Conservation (phyloP, 2,329 filamentous ascomycete genomes). For the Aureobasidium pullulans region DNA sequence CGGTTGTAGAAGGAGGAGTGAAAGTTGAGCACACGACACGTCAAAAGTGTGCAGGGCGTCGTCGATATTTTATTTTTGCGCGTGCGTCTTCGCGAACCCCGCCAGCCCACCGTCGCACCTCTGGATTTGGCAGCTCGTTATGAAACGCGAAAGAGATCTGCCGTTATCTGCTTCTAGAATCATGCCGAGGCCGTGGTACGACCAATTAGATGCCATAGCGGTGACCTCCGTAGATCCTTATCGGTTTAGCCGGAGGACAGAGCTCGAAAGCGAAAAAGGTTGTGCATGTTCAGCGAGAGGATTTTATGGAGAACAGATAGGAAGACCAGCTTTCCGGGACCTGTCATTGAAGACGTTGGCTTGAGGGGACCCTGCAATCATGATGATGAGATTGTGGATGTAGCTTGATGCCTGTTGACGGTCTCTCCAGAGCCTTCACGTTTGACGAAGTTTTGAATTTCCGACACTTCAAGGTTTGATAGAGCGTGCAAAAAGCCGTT, state of each 20-base stretch:
- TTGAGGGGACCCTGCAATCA: not conserved
- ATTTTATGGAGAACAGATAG: not conserved
- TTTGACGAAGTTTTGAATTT: not conserved
- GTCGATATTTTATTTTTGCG: constrained; percentile 10
- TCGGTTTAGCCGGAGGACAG: not conserved
- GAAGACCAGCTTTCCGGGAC: not conserved
- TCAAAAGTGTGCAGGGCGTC: not conserved
- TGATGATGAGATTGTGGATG: not conserved
- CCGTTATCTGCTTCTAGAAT: constrained; percentile 13
- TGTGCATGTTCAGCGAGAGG: constrained; percentile 1
- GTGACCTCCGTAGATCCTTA: constrained; percentile 6
- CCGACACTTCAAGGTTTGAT: not conserved
- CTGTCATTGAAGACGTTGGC: not conserved
- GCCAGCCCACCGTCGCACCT: constrained; percentile 2
- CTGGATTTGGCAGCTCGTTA: constrained; percentile 13
- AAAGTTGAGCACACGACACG: constrained; percentile 13
- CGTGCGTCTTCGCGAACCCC: constrained; percentile 3
- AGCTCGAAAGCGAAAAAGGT: not conserved
- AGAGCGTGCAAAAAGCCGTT: not conserved
- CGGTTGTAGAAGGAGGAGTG: not conserved
- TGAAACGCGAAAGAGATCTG: constrained; percentile 10
- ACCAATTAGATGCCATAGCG: constrained; percentile 6
- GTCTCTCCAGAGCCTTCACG: too few relatives aligned
- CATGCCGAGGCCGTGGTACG: not conserved
- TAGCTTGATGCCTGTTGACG: not conserved